Base-by-base conservation (phyloP, 1,139 yeast species). In the Pichia sp. region DNA sequence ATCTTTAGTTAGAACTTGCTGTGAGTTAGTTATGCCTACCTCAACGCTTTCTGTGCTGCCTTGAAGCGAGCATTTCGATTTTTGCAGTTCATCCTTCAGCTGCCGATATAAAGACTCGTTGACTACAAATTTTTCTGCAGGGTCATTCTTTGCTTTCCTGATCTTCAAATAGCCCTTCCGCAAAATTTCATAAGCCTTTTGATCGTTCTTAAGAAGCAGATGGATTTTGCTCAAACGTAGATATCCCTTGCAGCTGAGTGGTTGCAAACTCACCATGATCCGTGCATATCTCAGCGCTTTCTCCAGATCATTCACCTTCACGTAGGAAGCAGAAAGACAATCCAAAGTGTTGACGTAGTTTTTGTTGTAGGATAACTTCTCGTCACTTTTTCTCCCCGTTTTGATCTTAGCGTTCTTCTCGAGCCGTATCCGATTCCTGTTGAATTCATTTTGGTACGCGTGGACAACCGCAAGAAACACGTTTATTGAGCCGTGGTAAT, bases 191-290 rank as follows among this genome's bases (percentile, higher is more conserved):
- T 72, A 75, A 0, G 87, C 84, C 32, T 75, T 78, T 1, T 65
- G 53, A 6, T 72, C 68, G 43, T 72, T 66, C 0, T 70, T 67
- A 54, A 68, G 56, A 8, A 62, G 56, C 49, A 67, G 61, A 29
- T 76, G 67, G 2, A 82, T 59, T 62, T 81, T 84, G 1, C 82
- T 81, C 1, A 72, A 65, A 49, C 90, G 65, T 31, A 85, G 68
- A 61, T 84, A 84, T 0, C 87, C 85, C 64, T 80, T 84, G 59
- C 84, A 74, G 45, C 82, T 78, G 47, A 76, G 69, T 0, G 88
- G 87, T 50, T 83, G 87, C 1, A 73, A 54, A 19, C 67, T 64
- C 2, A 78, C 69, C 60, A 80, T 68, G 46, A 63, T 69, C 34
- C 72, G 67, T 0, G 82, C 78, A 57, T 81, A 85, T 30, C 62